Base-by-base conservation (phyloP, 257 asterid species). In the Fraxinus anomala region DNA sequence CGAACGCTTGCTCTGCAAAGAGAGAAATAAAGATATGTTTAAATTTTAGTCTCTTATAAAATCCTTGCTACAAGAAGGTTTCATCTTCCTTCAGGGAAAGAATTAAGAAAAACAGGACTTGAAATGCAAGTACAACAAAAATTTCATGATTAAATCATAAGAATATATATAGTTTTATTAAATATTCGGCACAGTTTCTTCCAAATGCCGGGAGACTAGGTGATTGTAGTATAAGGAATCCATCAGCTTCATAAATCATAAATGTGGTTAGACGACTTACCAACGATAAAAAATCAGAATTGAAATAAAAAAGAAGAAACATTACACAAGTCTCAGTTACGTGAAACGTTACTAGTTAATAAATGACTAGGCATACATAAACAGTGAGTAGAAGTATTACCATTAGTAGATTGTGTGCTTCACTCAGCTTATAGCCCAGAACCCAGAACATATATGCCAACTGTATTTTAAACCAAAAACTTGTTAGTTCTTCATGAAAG, bases 391-490 rank as follows among this genome's bases (percentile, higher is more conserved):
- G 39, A 69, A 42, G 76, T 37, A 34, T 86, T 89, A 93, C 99
- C 96, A 86, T 80, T 68, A 91, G 94, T 75, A 95, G 70, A 28
- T 80, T n/a, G 75, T 89, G 85, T 72, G 98, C 99, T 85, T 89
- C 97, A 37, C 40, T 72, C 61, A 95, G 91, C 80, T 85, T 82
- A 81, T 93, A 91, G 74, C 96, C 97, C 83, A 81, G 97, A 84
- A 91, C 67, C 99, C 99, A 95, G 82, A 88, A 93, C 99, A 95
- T 95, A 89, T 95, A 93, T 42, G 98, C 94, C 85, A 95, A 79
- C 99, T 95, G 90, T 77, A 88, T 69, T 75, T 83, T 76, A 68
- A 71, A 83, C 63, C 31, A n/a, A 51, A 54, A 74, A 34, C 1
- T 14, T 16, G 23, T 74, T 73, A 75, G 66, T 49, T 79, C 70